These are phyloP conservation scores for Corylus heterophylla DNA, from an alignment of 306 rosid genomes.

Conservation along the genomic window DNA sequence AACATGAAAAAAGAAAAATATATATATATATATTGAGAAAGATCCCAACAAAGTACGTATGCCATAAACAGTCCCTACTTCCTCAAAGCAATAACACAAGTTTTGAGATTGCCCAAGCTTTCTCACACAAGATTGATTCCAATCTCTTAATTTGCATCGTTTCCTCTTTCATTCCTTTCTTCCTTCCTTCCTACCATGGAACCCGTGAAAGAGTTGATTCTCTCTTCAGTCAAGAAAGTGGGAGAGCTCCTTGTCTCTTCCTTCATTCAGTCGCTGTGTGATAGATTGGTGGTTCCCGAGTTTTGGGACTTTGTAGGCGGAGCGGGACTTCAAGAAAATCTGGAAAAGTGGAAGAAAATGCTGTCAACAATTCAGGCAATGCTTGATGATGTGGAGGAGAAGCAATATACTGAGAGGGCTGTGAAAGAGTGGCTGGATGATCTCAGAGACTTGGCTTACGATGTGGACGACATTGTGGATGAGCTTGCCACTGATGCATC, in stretches of 20 bases:
- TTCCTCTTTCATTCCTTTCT: too few species aligned
- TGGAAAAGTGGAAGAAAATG: neutral
- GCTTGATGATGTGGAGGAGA: slow-evolving; percentile 12
- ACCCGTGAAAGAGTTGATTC: too few species aligned
- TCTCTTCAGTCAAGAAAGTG: too few species aligned
- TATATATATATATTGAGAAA: too few species aligned
- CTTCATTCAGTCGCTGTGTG: neutral
- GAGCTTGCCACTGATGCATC: neutral
- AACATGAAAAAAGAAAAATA: too few species aligned
- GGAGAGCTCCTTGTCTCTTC: neutral
- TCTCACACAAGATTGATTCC: too few species aligned
- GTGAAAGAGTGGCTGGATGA: slow-evolving; percentile 20
- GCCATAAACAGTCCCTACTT: too few species aligned
- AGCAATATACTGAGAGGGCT: neutral
- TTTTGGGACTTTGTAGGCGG: neutral
- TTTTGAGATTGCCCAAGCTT: too few species aligned
- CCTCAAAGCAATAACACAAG: too few species aligned
- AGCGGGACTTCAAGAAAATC: neutral
- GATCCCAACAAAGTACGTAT: too few species aligned
- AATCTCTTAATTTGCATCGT: too few species aligned
- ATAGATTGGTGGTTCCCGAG: neutral
- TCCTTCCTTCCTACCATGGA: too few species aligned
- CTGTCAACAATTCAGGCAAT: neutral
- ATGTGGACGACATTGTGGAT: slow-evolving; percentile 25
- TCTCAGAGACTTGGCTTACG: slow-evolving; percentile 24